phyloP scores from a whole-genome alignment of 176 grass and related monocot species.

The Rhynchospora tenuis region DNA sequence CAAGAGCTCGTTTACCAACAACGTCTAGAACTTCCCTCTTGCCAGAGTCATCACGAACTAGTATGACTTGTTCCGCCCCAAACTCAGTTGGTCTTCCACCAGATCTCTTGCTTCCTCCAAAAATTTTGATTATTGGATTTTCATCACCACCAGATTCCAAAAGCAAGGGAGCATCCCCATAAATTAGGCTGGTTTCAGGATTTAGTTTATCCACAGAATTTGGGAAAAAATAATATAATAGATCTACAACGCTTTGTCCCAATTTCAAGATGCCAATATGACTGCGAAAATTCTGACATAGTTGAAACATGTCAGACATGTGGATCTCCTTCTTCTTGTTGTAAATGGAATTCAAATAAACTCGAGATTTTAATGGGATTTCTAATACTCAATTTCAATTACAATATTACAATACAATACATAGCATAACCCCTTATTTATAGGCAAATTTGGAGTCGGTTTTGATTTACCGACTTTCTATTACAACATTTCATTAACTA shows the following conservation, averaged over 20 bases:
- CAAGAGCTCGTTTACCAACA: conserved; percentile 68
- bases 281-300: conserved; percentile 74
- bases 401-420: too few relatives aligned
- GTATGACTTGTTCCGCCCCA: conserved; percentile 77
- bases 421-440: too few relatives aligned
- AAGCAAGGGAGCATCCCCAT: conserved; percentile 66
- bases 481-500: too few relatives aligned
- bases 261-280: conserved; percentile 68
- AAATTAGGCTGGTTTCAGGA: conserved; percentile 64
- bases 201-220: conserved; percentile 57
- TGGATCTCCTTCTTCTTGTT: conserved; percentile 27
- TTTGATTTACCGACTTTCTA: too few relatives aligned
- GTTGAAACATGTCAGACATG: conserved; percentile 53
- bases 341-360: too few relatives aligned
- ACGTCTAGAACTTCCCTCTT: conserved; percentile 54
- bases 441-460: too few relatives aligned
- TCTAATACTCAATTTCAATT: too few relatives aligned
- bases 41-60: conserved; percentile 53
- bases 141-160: conserved; percentile 55
- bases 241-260: conserved; percentile 66
- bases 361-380: too few relatives aligned
- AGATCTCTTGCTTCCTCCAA: conserved; percentile 40
- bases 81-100: conserved; percentile 34
- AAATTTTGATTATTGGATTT: conserved; percentile 76
- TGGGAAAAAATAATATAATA: conserved; percentile 75